Evolutionary conservation across 2,329 filamentous ascomycete genomes (phyloP).

Genomic region (Talaromyces sp.): DNA sequence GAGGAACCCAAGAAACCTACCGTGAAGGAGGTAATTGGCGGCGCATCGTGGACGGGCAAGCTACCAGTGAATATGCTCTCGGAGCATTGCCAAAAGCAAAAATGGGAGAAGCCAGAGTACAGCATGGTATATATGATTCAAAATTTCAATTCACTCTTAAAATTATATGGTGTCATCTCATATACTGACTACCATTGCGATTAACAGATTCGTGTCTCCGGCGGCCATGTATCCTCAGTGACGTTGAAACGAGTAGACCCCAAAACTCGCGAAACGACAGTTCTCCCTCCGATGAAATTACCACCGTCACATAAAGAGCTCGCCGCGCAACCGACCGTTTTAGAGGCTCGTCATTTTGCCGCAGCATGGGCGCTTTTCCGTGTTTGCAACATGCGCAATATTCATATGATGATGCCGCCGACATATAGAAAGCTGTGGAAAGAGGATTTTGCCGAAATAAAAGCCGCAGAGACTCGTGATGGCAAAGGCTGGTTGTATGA

Average conservation of each 20-base stretch:
- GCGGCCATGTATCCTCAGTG: conserved; percentile 79
- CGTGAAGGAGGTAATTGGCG: conserved; percentile 80
- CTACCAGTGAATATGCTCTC: conserved; percentile 89
- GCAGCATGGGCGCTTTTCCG: conserved; percentile 90
- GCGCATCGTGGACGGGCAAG: conserved; percentile 96
- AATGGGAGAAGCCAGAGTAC: conserved; percentile 94
- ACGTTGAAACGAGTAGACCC: conserved; percentile 72
- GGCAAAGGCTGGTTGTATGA: conserved; percentile 89
- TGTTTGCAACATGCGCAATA: conserved; percentile 92
- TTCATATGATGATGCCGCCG: conserved; percentile 91
- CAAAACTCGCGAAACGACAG: conserved; percentile 78
- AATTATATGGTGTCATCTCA: background rate
- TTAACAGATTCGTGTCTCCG: conserved; percentile 63
- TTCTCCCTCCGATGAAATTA: conserved; percentile 79
- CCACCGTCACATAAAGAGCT: conserved; percentile 76
- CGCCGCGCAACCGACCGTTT: conserved; percentile 72
- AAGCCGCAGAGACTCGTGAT: conserved; percentile 76
- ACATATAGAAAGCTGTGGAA: conserved; percentile 91
- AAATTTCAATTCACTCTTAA: background rate
- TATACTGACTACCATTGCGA: background rate
- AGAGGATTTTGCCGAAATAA: conserved; percentile 78
- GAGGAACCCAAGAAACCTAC: conserved; percentile 62
- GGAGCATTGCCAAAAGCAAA: conserved; percentile 93
- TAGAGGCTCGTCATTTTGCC: conserved; percentile 91
- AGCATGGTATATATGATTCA: conserved; percentile 62